phyloP scores from a whole-genome alignment of 495 filamentous ascomycete species.

The Daldinia childiae region DNA sequence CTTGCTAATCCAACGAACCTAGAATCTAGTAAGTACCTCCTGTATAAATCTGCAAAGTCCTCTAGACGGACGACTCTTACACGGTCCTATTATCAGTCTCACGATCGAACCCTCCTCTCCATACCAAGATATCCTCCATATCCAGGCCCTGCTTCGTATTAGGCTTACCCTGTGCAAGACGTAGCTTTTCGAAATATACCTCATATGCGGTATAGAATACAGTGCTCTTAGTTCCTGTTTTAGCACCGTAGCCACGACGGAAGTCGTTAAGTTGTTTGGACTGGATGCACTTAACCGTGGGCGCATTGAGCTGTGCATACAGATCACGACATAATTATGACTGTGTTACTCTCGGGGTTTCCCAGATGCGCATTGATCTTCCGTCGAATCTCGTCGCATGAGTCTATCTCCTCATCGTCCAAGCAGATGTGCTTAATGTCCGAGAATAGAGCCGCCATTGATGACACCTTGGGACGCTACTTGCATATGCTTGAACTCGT shows the following conservation, averaged over 20 bases:
- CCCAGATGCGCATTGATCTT: slow-evolving; percentile 65
- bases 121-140: too few relatives aligned
- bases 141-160: too few relatives aligned
- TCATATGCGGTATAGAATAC: too few relatives aligned
- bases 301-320: slow-evolving; percentile 43
- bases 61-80: too few relatives aligned
- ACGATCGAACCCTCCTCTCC: too few relatives aligned
- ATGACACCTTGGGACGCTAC: background rate
- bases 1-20: background rate
- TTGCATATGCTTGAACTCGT: background rate
- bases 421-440: slow-evolving; percentile 54
- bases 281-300: slow-evolving; percentile 43
- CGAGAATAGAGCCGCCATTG: slow-evolving; percentile 14
- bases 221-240: slow-evolving; percentile 51
- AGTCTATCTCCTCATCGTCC: slow-evolving; percentile 50
- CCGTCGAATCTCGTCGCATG: background rate
- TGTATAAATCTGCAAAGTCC: too few relatives aligned
- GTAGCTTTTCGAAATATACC: too few relatives aligned
- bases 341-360: slow-evolving; percentile 58
- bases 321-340: slow-evolving; percentile 63
- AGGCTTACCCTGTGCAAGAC: too few relatives aligned
- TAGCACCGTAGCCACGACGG: slow-evolving; percentile 57
- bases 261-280: slow-evolving; percentile 58
- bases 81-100: too few relatives aligned
- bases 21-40: too few relatives aligned